These are phyloP conservation scores for Abrus precatorius DNA, from an alignment of 306 rosid species.

Conservation along the genomic window DNA sequence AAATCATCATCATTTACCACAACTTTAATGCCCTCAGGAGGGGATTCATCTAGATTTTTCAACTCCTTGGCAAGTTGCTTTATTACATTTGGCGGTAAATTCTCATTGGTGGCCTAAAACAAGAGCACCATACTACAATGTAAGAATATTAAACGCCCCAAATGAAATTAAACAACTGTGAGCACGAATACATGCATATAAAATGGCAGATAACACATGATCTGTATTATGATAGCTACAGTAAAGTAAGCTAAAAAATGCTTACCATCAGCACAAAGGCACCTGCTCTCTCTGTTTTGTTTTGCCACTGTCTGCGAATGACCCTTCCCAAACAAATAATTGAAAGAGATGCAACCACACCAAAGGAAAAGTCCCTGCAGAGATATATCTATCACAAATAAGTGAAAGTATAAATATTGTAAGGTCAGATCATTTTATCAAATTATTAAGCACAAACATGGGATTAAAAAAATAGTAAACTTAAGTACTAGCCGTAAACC, in stretches of 20 bases:
- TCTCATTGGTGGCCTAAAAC: slow-evolving; percentile 93
- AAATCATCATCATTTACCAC: slow-evolving; percentile 90
- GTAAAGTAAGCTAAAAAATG: slow-evolving; percentile 10
- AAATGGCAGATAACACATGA: slow-evolving; percentile 21
- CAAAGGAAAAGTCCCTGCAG: slow-evolving; percentile 50
- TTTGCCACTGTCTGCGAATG: slow-evolving; percentile 46
- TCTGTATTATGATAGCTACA: background rate
- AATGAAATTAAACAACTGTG: slow-evolving; percentile 14
- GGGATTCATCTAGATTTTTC: slow-evolving; percentile 94
- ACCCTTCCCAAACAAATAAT: slow-evolving; percentile 45
- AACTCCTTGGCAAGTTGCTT: slow-evolving; percentile 98
- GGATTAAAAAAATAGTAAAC: background rate
- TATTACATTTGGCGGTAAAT: slow-evolving; percentile 97
- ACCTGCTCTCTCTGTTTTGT: slow-evolving; percentile 43
- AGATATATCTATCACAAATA: slow-evolving; percentile 21
- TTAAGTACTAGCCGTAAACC: no score
- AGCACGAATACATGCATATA: slow-evolving; percentile 5
- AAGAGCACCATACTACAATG: slow-evolving; percentile 38
- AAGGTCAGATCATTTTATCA: slow-evolving; percentile 23
- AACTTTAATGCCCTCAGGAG: slow-evolving; percentile 98
- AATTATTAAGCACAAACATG: slow-evolving; percentile 9
- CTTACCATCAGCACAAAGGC: slow-evolving; percentile 64
- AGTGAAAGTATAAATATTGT: background rate
- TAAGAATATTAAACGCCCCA: slow-evolving; percentile 20
- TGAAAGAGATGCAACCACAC: slow-evolving; percentile 44